Conservation (phyloP, 106 monocot genomes). For the Iris macrosiphon region DNA sequence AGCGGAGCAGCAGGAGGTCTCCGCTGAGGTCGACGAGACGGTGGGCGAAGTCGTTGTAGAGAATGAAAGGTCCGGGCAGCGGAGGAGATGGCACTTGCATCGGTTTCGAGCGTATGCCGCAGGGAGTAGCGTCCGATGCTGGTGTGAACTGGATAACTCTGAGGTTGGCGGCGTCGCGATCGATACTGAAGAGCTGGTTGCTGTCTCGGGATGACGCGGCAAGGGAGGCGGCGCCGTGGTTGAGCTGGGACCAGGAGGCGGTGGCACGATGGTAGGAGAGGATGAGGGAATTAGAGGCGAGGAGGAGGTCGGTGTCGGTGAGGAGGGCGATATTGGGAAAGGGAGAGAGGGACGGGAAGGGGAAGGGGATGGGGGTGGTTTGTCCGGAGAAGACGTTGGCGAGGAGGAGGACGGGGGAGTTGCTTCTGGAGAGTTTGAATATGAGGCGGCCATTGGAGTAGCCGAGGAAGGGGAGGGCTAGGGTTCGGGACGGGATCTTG, state of each 20-base stretch:
- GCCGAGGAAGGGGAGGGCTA: background rate
- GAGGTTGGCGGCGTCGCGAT: background rate
- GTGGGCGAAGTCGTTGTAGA: background rate
- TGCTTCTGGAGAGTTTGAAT: background rate
- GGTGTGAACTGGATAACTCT: background rate
- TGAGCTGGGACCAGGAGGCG: background rate
- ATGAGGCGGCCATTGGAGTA: constrained; percentile 2
- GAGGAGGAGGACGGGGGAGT: background rate
- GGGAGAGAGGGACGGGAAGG: background rate
- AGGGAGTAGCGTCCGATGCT: no score
- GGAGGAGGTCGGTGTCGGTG: no score
- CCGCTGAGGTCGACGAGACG: constrained; percentile 1
- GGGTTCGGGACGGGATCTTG: background rate
- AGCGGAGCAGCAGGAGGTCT: background rate
- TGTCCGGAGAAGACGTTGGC: background rate
- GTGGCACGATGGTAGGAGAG: background rate
- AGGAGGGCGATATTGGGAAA: background rate
- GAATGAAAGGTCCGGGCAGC: background rate
- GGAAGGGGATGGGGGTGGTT: background rate
- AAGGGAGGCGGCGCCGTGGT: no score
- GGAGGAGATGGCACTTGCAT: background rate
- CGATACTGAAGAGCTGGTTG: constrained; percentile 2
- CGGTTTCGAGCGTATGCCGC: background rate
- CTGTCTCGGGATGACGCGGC: background rate
- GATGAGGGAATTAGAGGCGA: background rate